These are phyloP conservation scores for Chloranthus sessilifolius DNA, from an alignment of 164 flowering plant genomes.

Conservation along the genomic window DNA sequence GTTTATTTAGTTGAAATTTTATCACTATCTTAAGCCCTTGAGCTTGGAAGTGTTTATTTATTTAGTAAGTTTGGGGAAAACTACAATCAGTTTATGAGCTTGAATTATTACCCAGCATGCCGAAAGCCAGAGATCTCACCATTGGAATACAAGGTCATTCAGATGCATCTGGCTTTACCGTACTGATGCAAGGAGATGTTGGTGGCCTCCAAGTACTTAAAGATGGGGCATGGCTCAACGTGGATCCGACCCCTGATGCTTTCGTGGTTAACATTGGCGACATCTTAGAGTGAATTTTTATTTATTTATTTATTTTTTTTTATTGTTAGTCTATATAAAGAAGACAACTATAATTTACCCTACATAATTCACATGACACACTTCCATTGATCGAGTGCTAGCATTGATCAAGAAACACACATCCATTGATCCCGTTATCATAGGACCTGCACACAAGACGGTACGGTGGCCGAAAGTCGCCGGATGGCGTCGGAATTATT, in stretches of 20 bases:
- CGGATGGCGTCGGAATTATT: too few relatives aligned
- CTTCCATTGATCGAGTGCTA: too few relatives aligned
- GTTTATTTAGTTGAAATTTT: too few relatives aligned
- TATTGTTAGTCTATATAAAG: too few relatives aligned
- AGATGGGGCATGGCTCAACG: neutral
- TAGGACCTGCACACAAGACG: too few relatives aligned
- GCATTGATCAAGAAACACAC: too few relatives aligned
- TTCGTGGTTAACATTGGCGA: neutral
- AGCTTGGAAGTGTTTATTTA: neutral
- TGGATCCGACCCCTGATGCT: neutral
- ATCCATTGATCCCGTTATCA: too few relatives aligned
- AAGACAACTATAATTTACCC: too few relatives aligned
- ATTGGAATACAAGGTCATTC: slow-evolving; percentile 3
- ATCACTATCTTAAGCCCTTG: neutral
- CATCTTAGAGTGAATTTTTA: slow-evolving; percentile 1
- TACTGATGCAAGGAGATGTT: neutral
- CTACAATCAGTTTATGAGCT: neutral
- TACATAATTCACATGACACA: too few relatives aligned
- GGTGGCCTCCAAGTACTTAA: neutral
- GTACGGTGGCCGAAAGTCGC: too few relatives aligned
- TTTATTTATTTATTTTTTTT: too few relatives aligned
- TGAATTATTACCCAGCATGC: too few relatives aligned
- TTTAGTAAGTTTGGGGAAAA: neutral
- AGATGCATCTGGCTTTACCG: neutral
- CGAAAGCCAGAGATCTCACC: slow-evolving; percentile 1